These are phyloP conservation scores for Nitzschia inconspicua DNA, from an alignment of 108 stramenopile species.

Conservation along the genomic window DNA sequence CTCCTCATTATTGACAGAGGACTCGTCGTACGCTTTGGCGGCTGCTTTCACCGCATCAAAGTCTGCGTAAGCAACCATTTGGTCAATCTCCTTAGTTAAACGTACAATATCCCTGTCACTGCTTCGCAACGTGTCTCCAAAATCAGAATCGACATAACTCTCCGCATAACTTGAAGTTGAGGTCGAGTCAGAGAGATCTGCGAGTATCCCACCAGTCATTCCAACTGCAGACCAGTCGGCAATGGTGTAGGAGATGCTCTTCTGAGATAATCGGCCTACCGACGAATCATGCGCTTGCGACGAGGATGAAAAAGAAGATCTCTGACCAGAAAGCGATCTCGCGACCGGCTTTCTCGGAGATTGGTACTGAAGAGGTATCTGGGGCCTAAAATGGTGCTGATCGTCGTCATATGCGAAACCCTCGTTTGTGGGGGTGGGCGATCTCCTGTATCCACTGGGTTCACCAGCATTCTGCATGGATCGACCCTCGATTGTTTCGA, in stretches of 20 bases:
- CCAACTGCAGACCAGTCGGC: conserved; percentile 28
- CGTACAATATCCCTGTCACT: conserved; percentile 14
- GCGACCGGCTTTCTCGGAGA: too few relatives aligned
- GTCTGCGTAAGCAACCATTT: conserved; percentile 8
- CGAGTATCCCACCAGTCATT: conserved; percentile 7
- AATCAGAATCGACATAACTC: background rate
- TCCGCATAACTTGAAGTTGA: conserved; percentile 22
- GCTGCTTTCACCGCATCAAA: conserved; percentile 20
- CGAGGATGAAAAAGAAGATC: background rate
- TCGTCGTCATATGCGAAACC: too few relatives aligned
- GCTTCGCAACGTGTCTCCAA: conserved; percentile 17
- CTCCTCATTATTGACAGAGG: background rate
- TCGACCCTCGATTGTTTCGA: too few relatives aligned
- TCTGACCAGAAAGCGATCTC: too few relatives aligned
- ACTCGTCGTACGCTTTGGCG: conserved; percentile 8
- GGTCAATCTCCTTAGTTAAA: conserved; percentile 16
- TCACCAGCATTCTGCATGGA: conserved; percentile 4
- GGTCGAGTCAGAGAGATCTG: conserved; percentile 25
- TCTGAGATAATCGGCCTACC: background rate
- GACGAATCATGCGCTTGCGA: background rate
- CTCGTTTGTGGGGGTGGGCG: too few relatives aligned
- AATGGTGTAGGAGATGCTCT: conserved; percentile 3
- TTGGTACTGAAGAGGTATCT: too few relatives aligned
- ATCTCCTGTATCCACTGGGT: too few relatives aligned
- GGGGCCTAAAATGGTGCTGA: too few relatives aligned